A percentile compares a stretch with the other conserved stretches of the same genome.
Evolutionary conservation across 192 early-diverging fungal species (phyloP).

Genomic region (Rhizoclosmatium globosum): DNA sequence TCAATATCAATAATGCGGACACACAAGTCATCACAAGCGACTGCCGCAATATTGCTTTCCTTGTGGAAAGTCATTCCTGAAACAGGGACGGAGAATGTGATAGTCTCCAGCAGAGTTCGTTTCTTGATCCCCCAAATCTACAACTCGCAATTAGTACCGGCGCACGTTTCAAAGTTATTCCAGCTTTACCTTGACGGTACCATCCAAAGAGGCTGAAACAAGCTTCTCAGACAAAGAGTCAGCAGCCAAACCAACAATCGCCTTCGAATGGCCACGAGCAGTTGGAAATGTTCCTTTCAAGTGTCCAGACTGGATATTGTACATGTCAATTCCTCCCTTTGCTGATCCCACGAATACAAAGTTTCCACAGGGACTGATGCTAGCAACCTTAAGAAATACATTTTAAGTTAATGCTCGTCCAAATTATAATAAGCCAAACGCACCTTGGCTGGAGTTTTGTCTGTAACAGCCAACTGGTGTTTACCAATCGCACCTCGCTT

Average conservation of each 20-base stretch:
- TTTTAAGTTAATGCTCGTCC: neutral
- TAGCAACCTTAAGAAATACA: conserved; percentile 41
- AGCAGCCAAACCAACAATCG: conserved; percentile 80
- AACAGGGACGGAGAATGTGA: conserved; percentile 73
- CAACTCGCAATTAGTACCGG: neutral
- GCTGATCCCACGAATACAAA: conserved; percentile 88
- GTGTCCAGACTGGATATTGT: conserved; percentile 95
- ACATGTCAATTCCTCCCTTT: conserved; percentile 83
- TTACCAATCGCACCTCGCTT: conserved; percentile 80
- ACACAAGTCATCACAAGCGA: conserved; percentile 84
- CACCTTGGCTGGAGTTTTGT: conserved; percentile 67
- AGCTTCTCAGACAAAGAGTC: conserved; percentile 73
- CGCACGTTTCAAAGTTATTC: conserved; percentile 2
- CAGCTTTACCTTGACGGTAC: conserved; percentile 72
- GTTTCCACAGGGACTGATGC: conserved; percentile 90
- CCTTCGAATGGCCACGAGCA: conserved; percentile 74
- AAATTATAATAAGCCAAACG: neutral
- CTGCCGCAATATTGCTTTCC: conserved; percentile 82
- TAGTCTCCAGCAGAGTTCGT: conserved; percentile 64
- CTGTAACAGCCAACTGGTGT: conserved; percentile 68
- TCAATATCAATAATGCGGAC: conserved; percentile 91
- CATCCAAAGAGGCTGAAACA: conserved; percentile 84
- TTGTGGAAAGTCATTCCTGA: conserved; percentile 67
- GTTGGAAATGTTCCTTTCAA: conserved; percentile 74
- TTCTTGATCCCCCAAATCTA: conserved; percentile 88